Evolutionary conservation across 306 rosid genomes (phyloP).

Genomic region (Quercus cerris): DNA sequence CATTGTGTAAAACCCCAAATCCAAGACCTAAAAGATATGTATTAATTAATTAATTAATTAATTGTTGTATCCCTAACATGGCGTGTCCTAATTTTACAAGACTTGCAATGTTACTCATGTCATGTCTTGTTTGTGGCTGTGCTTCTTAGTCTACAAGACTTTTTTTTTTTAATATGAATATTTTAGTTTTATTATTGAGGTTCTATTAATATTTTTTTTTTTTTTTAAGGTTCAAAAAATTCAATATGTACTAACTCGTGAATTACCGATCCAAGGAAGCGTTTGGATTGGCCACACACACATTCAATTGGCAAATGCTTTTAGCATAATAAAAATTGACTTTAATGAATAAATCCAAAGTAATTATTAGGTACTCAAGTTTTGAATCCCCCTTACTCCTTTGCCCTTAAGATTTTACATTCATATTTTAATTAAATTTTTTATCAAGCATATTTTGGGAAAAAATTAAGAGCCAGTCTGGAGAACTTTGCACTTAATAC

Average conservation of each 20-base stretch:
- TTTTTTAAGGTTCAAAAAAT: background rate
- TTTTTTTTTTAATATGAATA: too few relatives aligned
- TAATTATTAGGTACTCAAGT: background rate
- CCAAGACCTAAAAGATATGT: too few relatives aligned
- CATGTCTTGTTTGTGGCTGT: too few relatives aligned
- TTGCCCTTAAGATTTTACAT: background rate
- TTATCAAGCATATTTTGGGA: slow-evolving; percentile 8
- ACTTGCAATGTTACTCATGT: too few relatives aligned
- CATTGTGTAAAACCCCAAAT: too few relatives aligned
- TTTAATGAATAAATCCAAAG: background rate
- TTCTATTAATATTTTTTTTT: background rate
- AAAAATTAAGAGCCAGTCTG: background rate
- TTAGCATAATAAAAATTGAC: background rate
- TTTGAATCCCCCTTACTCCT: background rate
- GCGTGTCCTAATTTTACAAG: too few relatives aligned
- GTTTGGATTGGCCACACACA: background rate
- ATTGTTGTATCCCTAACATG: too few relatives aligned
- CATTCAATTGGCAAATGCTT: background rate
- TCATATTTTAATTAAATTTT: background rate
- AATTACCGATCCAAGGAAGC: background rate
- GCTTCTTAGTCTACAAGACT: too few relatives aligned
- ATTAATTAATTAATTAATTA: too few relatives aligned
- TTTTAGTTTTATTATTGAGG: background rate
- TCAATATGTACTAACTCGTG: background rate
- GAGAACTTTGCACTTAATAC: background rate